phyloP scores from a whole-genome alignment of 2,329 filamentous ascomycete genomes.

The Cordyceps tenuipes region DNA sequence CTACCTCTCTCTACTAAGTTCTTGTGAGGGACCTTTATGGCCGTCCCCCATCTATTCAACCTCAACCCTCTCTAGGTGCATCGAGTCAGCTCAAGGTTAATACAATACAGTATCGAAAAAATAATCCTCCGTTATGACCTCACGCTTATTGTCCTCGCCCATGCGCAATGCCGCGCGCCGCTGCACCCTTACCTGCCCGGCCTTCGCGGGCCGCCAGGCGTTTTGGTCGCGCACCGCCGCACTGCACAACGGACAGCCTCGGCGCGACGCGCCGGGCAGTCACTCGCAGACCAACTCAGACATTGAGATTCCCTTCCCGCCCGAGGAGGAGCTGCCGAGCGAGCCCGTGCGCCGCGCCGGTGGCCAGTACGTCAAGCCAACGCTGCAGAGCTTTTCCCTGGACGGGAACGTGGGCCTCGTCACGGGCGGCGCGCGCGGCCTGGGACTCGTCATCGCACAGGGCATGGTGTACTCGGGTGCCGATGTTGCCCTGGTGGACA shows the following conservation, averaged over 20 bases:
- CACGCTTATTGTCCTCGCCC: conserved; percentile 20
- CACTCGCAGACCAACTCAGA: conserved; percentile 74
- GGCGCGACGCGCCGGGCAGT: conserved; percentile 45
- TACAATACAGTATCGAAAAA: not conserved
- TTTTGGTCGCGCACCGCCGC: conserved; percentile 16
- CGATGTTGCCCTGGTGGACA: conserved; percentile 83
- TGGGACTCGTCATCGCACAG: conserved; percentile 90
- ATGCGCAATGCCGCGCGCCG: conserved; percentile 23
- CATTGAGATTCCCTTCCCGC: conserved; percentile 71
- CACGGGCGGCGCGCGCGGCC: conserved; percentile 80
- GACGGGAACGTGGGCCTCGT: conserved; percentile 77
- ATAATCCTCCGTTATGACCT: conserved; percentile 15
- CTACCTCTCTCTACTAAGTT: too few relatives aligned
- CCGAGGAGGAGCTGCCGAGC: conserved; percentile 62
- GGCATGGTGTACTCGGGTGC: conserved; percentile 82
- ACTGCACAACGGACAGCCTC: conserved; percentile 26
- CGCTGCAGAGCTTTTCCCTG: conserved; percentile 77
- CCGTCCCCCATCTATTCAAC: too few relatives aligned
- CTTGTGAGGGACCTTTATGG: too few relatives aligned
- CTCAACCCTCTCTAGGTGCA: too few relatives aligned
- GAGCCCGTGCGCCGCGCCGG: conserved; percentile 67
- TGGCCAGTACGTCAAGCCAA: conserved; percentile 75
- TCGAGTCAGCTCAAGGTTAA: not conserved
- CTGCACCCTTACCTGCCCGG: conserved; percentile 14
- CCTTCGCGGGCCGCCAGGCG: conserved; percentile 18